A percentile compares a stretch with the other conserved stretches of the same genome.
phyloP scores from a whole-genome alignment of 116 monocot species.

The Iris pallida region DNA sequence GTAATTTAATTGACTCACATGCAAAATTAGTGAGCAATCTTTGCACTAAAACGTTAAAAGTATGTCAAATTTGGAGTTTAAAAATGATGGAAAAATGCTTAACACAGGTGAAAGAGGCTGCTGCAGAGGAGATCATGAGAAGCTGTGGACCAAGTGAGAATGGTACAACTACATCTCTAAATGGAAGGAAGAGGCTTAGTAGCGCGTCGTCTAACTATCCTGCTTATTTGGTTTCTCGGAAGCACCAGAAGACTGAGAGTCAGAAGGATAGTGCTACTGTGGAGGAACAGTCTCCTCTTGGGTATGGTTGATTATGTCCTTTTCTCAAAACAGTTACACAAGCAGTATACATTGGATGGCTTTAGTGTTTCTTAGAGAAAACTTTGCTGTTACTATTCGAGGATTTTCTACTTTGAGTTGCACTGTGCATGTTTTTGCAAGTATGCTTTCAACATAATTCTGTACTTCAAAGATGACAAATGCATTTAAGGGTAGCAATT shows the following conservation, averaged over 20 bases:
- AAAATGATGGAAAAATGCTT: slow-evolving; percentile 1
- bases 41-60: not conserved
- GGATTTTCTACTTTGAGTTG: too few relatives aligned
- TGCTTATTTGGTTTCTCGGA: slow-evolving; percentile 23
- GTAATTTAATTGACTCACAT: too few relatives aligned
- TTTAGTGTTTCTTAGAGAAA: too few relatives aligned
- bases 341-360: too few relatives aligned
- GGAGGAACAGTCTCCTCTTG: slow-evolving; percentile 6
- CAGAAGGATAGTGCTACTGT: slow-evolving; percentile 13
- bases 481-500: too few relatives aligned
- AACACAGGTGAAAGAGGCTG: slow-evolving; percentile 4
- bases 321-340: too few relatives aligned
- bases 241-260: slow-evolving; percentile 29
- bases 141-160: not conserved
- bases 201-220: slow-evolving; percentile 18
- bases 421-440: too few relatives aligned
- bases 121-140: not conserved
- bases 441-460: too few relatives aligned
- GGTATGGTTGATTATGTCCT: not conserved
- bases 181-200: slow-evolving; percentile 47
- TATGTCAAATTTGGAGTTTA: not conserved
- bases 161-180: slow-evolving; percentile 5
- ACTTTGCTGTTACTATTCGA: too few relatives aligned
- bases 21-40: too few relatives aligned
- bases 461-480: too few relatives aligned